Conservation (phyloP, 2,329 filamentous ascomycete genomes). For the Fusarium subtropicale region DNA sequence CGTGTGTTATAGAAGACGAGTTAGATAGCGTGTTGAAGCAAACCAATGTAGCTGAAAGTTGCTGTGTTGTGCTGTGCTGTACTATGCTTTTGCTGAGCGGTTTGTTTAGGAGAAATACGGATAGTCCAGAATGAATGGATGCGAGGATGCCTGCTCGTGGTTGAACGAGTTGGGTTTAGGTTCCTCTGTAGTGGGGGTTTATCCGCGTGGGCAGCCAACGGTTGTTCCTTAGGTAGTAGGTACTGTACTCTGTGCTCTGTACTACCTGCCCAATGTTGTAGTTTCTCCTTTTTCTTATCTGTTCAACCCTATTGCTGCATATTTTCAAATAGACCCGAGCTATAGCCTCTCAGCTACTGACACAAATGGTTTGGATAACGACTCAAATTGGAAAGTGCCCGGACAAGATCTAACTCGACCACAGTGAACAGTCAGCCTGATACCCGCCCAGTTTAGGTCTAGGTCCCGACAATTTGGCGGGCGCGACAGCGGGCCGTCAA, state of each 20-base stretch:
- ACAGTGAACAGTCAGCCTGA: neutral
- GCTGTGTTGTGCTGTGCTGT: neutral
- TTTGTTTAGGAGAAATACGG: slow-evolving; percentile 27
- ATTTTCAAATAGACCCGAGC: neutral
- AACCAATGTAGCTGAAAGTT: neutral
- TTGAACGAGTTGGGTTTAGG: slow-evolving; percentile 2
- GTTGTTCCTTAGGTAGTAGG: neutral
- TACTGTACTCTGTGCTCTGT: neutral
- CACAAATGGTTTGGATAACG: neutral
- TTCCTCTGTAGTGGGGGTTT: slow-evolving; percentile 4
- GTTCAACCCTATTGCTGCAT: neutral
- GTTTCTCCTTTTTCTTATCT: neutral
- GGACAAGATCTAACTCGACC: neutral
- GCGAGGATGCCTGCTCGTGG: slow-evolving; percentile 1
- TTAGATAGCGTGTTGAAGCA: neutral
- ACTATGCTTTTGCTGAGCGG: neutral
- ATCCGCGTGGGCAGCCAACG: neutral
- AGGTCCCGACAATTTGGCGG: slow-evolving; percentile 27
- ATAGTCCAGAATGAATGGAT: slow-evolving; percentile 1
- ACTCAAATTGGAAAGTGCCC: neutral
- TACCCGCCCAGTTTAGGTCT: slow-evolving; percentile 15
- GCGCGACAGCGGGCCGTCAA: slow-evolving; percentile 20
- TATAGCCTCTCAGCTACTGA: neutral
- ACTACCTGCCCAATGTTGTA: neutral
- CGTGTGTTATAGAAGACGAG: neutral